phyloP scores from a whole-genome alignment of 1,139 yeast genomes.

The Yamadazyma conglobata region DNA sequence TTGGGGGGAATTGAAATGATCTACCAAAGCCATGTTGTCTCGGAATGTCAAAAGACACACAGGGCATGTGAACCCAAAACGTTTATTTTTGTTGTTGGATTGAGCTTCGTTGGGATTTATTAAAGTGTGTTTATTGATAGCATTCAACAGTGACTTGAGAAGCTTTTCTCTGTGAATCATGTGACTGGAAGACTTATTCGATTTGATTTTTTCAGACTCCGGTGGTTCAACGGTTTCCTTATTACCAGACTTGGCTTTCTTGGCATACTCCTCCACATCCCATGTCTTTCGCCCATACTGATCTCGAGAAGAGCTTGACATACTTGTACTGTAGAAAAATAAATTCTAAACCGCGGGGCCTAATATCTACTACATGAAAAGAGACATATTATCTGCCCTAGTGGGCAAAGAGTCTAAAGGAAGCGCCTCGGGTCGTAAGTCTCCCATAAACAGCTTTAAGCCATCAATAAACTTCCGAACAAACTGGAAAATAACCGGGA shows the following conservation, averaged over 20 bases:
- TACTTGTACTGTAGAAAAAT: too few species aligned
- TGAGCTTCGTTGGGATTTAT: conserved; percentile 23
- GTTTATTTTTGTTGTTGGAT: conserved; percentile 42
- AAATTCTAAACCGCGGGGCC: too few species aligned
- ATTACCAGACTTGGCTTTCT: conserved; percentile 31
- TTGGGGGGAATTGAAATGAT: conserved; percentile 74
- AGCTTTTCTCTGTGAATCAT: conserved; percentile 31
- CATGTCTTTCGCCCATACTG: conserved; percentile 67
- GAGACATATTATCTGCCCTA: conserved; percentile 11
- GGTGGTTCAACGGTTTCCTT: conserved; percentile 2
- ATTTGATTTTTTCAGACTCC: conserved; percentile 4
- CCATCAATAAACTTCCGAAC: neutral
- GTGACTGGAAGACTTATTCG: conserved; percentile 23
- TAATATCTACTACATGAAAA: conserved; percentile 2
- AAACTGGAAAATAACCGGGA: conserved; percentile 30
- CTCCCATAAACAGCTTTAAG: conserved; percentile 1
- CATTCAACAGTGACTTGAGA: conserved; percentile 28
- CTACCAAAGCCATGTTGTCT: conserved; percentile 76
- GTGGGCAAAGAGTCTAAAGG: conserved; percentile 8
- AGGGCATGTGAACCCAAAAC: conserved; percentile 82
- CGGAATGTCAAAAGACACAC: conserved; percentile 74
- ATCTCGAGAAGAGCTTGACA: conserved; percentile 18
- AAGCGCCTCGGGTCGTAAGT: too few species aligned
- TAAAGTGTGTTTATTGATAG: conserved; percentile 35
- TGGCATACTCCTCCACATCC: conserved; percentile 64